Evolutionary conservation across 352 stramenopile species (phyloP).

Genomic region (Globisporangium paroecandrum): DNA sequence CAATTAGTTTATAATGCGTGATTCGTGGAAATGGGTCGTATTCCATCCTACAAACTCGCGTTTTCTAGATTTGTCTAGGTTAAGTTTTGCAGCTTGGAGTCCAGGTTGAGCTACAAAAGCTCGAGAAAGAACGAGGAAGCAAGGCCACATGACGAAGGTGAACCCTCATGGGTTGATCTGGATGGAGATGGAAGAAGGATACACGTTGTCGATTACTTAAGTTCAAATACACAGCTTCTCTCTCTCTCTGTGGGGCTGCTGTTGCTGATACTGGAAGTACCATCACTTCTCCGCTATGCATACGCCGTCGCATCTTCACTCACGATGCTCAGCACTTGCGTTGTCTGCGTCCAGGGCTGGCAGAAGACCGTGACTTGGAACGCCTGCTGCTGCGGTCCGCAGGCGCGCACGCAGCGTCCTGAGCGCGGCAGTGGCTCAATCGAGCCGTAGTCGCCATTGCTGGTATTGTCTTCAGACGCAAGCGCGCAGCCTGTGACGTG

Average conservation of each 20-base stretch:
- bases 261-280: not conserved
- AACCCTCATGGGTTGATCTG: not conserved
- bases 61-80: not conserved
- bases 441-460: not conserved
- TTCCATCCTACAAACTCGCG: no score
- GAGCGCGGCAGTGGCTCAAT: not conserved
- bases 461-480: not conserved
- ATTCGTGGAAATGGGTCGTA: not conserved
- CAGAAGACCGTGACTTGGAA: constrained; percentile 47
- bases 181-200: not conserved
- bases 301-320: constrained; percentile 5
- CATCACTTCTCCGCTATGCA: not conserved
- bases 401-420: constrained; percentile 22
- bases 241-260: not conserved
- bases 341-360: constrained; percentile 45
- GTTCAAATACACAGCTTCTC: not conserved
- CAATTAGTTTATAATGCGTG: not conserved
- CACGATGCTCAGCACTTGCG: constrained; percentile 34
- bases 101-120: not conserved
- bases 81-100: not conserved
- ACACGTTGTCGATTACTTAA: constrained; percentile 2
- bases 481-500: constrained; percentile 39
- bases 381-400: constrained; percentile 18
- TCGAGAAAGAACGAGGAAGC: not conserved
- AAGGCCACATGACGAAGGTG: not conserved